phyloP scores from a whole-genome alignment of 345 rosid genomes.

The Abelmoschus esculentus region DNA sequence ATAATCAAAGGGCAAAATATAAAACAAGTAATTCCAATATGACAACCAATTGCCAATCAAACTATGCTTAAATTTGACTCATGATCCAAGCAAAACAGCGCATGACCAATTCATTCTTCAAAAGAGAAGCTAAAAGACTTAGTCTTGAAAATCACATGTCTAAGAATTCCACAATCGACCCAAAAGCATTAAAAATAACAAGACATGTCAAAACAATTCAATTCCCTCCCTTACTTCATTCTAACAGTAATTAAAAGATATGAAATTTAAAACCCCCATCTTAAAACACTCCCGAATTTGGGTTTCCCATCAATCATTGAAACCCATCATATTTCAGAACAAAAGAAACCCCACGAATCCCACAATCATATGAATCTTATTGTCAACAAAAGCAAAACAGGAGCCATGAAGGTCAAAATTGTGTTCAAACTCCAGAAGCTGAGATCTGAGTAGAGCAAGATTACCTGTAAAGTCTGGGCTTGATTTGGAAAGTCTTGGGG shows the following conservation, averaged over 20 bases:
- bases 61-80: neutral
- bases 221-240: neutral
- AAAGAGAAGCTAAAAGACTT: neutral
- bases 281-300: neutral
- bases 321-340: neutral
- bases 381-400: neutral
- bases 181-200: neutral
- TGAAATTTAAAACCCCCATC: neutral
- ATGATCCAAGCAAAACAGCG: neutral
- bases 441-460: slow-evolving; percentile 6
- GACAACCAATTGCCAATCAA: neutral
- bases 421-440: neutral
- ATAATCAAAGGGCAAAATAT: neutral
- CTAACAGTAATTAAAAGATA: neutral
- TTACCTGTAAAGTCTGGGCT: neutral
- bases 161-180: neutral
- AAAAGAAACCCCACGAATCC: neutral
- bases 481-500: neutral
- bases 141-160: neutral
- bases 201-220: neutral
- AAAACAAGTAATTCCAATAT: neutral
- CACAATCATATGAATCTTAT: neutral
- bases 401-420: neutral
- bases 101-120: neutral
- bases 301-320: neutral